Evolutionary conservation across 768 basidiomycete genomes (phyloP).

Genomic region (Rhodotorula diobovata): DNA sequence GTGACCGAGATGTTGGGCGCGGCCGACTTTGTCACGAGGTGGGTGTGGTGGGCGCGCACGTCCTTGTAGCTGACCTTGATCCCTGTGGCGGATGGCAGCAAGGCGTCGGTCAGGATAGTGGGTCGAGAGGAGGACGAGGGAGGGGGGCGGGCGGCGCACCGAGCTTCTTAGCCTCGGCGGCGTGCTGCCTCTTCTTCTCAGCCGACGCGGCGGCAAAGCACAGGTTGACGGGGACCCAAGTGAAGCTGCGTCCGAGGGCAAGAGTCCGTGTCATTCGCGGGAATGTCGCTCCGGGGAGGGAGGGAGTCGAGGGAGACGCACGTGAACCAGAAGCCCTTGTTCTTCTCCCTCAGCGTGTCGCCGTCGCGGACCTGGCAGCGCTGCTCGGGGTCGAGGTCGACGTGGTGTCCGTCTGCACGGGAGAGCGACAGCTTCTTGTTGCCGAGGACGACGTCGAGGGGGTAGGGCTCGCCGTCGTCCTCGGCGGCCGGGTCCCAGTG

Average conservation of each 20-base stretch:
- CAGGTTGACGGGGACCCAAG: conserved; percentile 22
- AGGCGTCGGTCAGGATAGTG: neutral
- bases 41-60: conserved; percentile 18
- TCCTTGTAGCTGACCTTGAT: conserved; percentile 21
- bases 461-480: conserved; percentile 15
- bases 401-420: neutral
- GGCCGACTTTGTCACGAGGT: neutral
- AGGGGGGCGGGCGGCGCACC: too few relatives aligned
- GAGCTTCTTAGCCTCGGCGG: neutral
- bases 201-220: neutral
- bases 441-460: conserved; percentile 10
- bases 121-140: neutral
- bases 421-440: neutral
- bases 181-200: neutral
- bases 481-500: conserved; percentile 24
- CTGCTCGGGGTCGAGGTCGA: neutral
- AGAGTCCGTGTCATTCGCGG: neutral
- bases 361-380: conserved; percentile 5
- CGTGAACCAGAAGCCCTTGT: conserved; percentile 25
- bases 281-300: neutral
- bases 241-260: conserved; percentile 8
- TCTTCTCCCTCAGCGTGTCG: neutral
- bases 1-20: neutral
- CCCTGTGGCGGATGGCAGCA: neutral
- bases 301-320: neutral